These are phyloP conservation scores for Clavaria fumosa DNA, from an alignment of 768 basidiomycete genomes.

Conservation along the genomic window DNA sequence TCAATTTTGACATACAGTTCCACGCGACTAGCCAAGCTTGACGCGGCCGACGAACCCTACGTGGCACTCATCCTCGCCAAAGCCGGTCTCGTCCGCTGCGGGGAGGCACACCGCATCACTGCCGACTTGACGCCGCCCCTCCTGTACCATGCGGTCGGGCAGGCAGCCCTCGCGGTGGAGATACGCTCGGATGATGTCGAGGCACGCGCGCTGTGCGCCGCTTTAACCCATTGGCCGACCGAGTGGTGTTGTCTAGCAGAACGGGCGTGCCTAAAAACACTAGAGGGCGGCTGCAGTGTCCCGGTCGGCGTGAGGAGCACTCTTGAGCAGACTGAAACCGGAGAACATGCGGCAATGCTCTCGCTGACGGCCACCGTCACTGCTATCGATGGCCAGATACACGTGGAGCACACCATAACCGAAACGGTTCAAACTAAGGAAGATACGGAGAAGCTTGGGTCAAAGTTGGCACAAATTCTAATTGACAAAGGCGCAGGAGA, in stretches of 20 bases:
- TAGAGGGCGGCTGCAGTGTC: slow-evolving; percentile 95
- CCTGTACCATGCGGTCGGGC: slow-evolving; percentile 81
- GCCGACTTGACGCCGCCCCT: slow-evolving; percentile 57
- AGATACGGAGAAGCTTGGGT: slow-evolving; percentile 60
- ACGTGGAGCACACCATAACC: slow-evolving; percentile 51
- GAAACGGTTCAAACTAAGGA: slow-evolving; percentile 33
- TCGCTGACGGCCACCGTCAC: slow-evolving; percentile 75
- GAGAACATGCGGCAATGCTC: slow-evolving; percentile 25
- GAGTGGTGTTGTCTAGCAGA: slow-evolving; percentile 71
- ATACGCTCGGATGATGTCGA: slow-evolving; percentile 51
- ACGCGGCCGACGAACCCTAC: slow-evolving; percentile 65
- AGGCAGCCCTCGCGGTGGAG: slow-evolving; percentile 85
- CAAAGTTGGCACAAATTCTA: slow-evolving; percentile 44
- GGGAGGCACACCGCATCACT: slow-evolving; percentile 60
- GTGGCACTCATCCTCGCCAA: slow-evolving; percentile 86
- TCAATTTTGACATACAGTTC: slow-evolving; percentile 33
- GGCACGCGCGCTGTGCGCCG: slow-evolving; percentile 46
- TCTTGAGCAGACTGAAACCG: slow-evolving; percentile 4
- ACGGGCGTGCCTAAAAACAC: slow-evolving; percentile 68
- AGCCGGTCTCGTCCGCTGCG: slow-evolving; percentile 77
- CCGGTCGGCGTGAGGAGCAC: slow-evolving; percentile 71
- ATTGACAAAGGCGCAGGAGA: slow-evolving; percentile 56
- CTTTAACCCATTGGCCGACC: slow-evolving; percentile 62
- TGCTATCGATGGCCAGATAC: slow-evolving; percentile 52
- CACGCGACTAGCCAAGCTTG: slow-evolving; percentile 84